Percentiles rank a stretch among this genome's conserved stretches.
These are phyloP conservation scores for Thamnidium elegans DNA, from an alignment of 192 early-diverging fungal species.

Conservation along the genomic window DNA sequence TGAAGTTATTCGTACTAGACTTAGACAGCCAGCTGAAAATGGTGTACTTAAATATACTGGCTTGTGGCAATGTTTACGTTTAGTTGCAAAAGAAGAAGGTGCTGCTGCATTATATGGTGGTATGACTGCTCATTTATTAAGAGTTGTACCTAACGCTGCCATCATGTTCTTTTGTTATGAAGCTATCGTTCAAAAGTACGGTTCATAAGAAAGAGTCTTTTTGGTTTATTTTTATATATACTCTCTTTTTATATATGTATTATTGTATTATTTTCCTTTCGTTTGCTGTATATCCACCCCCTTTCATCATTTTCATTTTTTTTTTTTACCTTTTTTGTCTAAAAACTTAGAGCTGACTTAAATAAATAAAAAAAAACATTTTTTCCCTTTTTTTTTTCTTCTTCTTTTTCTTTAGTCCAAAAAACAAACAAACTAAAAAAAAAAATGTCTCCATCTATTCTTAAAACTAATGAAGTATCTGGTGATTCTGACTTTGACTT, in stretches of 20 bases:
- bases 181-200: conserved; percentile 56
- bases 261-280: background rate
- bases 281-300: background rate
- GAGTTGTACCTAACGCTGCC: conserved; percentile 94
- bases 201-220: conserved; percentile 14
- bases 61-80: conserved; percentile 52
- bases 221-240: too few species aligned
- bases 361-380: too few species aligned
- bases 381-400: too few species aligned
- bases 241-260: background rate
- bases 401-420: too few species aligned
- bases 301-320: conserved; percentile 4
- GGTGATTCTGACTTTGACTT: conserved; percentile 13
- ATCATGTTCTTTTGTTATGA: conserved; percentile 92
- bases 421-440: too few species aligned
- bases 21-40: conserved; percentile 77
- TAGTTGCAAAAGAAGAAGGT: conserved; percentile 82
- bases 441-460: too few species aligned
- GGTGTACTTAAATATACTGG: conserved; percentile 76
- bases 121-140: conserved; percentile 88
- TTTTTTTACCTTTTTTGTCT: conserved; percentile 8
- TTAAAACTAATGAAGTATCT: too few species aligned
- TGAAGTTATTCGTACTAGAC: conserved; percentile 87
- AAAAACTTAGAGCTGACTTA: background rate
- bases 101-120: conserved; percentile 86